Evolutionary conservation across 768 basidiomycete genomes (phyloP).

Genomic region (Mycena maculata): DNA sequence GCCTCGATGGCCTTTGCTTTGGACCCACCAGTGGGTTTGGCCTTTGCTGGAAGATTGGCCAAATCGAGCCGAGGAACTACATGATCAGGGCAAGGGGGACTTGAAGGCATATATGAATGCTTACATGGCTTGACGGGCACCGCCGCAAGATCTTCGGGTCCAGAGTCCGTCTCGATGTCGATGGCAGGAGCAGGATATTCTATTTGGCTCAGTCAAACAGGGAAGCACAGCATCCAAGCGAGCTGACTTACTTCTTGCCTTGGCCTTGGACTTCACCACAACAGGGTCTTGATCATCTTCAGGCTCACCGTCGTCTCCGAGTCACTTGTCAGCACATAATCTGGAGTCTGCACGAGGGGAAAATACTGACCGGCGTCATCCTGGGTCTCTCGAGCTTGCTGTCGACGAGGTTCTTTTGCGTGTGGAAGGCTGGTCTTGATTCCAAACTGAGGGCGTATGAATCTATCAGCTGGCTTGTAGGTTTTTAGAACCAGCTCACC

Average conservation of each 20-base stretch:
- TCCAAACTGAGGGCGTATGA: neutral
- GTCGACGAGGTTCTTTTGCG: constrained; percentile 9
- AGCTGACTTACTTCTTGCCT: neutral
- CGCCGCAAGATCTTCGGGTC: constrained; percentile 36
- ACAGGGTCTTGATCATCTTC: neutral
- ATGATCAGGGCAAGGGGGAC: neutral
- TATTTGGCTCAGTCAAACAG: neutral
- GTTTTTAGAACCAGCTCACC: neutral
- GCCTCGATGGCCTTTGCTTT: neutral
- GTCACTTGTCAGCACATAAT: too few species aligned
- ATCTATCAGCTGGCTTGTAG: too few species aligned
- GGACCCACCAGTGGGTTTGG: neutral
- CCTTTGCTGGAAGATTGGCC: neutral
- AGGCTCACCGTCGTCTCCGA: neutral
- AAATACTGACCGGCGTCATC: too few species aligned
- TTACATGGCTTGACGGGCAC: neutral
- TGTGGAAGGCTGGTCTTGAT: neutral
- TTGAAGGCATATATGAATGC: neutral
- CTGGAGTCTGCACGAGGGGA: too few species aligned
- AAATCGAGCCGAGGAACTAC: neutral
- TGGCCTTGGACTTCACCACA: neutral
- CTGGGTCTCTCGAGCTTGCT: neutral
- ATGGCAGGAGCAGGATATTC: neutral
- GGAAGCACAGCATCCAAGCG: too few species aligned
- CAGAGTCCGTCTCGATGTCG: constrained; percentile 30